A percentile compares a stretch with the other conserved stretches of the same genome.
phyloP scores from a whole-genome alignment of 2,329 filamentous ascomycete genomes.

The Fusarium sp. region DNA sequence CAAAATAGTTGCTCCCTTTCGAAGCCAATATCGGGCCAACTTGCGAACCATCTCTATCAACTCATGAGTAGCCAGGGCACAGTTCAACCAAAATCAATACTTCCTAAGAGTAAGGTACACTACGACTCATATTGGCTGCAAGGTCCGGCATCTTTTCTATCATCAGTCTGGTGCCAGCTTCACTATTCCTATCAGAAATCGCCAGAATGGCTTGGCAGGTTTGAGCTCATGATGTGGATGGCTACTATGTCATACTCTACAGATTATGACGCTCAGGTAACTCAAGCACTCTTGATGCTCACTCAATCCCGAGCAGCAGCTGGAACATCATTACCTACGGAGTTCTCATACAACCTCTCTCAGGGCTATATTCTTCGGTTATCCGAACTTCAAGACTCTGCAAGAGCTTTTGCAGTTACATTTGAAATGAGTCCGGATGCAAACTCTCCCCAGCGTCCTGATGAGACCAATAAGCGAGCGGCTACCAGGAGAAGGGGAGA shows the following conservation, averaged over 20 bases:
- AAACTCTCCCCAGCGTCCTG: not conserved
- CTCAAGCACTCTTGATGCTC: conserved; percentile 7
- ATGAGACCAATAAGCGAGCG: not conserved
- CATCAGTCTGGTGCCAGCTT: not conserved
- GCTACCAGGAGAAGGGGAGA: not conserved
- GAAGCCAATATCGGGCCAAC: not conserved
- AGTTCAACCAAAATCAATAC: not conserved
- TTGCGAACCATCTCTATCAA: not conserved
- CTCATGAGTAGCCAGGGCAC: not conserved
- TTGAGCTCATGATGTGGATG: not conserved
- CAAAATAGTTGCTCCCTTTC: not conserved
- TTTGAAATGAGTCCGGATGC: not conserved
- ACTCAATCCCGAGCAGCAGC: not conserved
- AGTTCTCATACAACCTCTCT: not conserved
- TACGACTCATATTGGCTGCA: not conserved
- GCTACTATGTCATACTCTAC: not conserved
- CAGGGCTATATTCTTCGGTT: not conserved
- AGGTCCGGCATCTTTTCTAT: not conserved
- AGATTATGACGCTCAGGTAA: not conserved
- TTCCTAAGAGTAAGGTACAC: not conserved
- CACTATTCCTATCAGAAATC: not conserved
- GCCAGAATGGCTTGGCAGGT: not conserved
- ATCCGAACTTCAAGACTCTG: not conserved
- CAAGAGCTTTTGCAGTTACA: not conserved
- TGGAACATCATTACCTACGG: not conserved